Evolutionary conservation across 441 rosid genomes (phyloP).

Genomic region (Dalechampia spathulata): DNA sequence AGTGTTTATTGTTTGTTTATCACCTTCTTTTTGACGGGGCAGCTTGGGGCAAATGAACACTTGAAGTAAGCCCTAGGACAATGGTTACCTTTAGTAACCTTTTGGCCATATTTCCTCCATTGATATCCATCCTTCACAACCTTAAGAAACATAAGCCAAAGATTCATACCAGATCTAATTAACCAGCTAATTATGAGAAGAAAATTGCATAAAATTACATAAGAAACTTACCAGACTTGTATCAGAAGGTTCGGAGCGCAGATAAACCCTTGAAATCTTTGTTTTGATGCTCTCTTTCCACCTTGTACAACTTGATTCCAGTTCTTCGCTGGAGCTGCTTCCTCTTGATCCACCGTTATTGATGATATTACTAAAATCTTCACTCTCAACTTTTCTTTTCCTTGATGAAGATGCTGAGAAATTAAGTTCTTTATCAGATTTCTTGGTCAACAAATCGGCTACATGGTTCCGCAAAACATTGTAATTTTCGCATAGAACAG

Average conservation of each 20-base stretch:
- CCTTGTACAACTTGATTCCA: slow-evolving; percentile 37
- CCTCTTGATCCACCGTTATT: slow-evolving; percentile 26
- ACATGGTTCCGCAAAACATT: slow-evolving; percentile 31
- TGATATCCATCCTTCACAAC: slow-evolving; percentile 89
- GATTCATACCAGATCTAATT: too few species aligned
- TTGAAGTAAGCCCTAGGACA: slow-evolving; percentile 94
- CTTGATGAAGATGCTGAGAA: slow-evolving; percentile 15
- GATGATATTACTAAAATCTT: slow-evolving; percentile 21
- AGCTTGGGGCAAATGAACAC: slow-evolving; percentile 87
- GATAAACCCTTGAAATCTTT: slow-evolving; percentile 36
- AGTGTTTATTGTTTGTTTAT: too few species aligned
- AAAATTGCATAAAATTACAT: too few species aligned
- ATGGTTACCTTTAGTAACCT: slow-evolving; percentile 92
- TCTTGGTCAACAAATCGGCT: slow-evolving; percentile 39
- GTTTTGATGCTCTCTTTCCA: slow-evolving; percentile 35
- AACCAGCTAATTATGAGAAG: too few species aligned
- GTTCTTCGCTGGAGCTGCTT: slow-evolving; percentile 60
- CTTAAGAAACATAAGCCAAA: too few species aligned
- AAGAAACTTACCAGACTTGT: slow-evolving; percentile 61
- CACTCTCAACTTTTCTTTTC: slow-evolving; percentile 45
- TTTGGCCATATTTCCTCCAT: slow-evolving; percentile 98
- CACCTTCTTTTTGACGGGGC: slow-evolving; percentile 97
- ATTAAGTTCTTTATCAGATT: too few species aligned
- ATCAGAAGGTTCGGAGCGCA: slow-evolving; percentile 45
- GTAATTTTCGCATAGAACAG: slow-evolving; percentile 41